Percentiles rank a stretch among this genome's conserved stretches.
phyloP scores from a whole-genome alignment of 305 asterid genomes.

The Fraxinus nigra region DNA sequence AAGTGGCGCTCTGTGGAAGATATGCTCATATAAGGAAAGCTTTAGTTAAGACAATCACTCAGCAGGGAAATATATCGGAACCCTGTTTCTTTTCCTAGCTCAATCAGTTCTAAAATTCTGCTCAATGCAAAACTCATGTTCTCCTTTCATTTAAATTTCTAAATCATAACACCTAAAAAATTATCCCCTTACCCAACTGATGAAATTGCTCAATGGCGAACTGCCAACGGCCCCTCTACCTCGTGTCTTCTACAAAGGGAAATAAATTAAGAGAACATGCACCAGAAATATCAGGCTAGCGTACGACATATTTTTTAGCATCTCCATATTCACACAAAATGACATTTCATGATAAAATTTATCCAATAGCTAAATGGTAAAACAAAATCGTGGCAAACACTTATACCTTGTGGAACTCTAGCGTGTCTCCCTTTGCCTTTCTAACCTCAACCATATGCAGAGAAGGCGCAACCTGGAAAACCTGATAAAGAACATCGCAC shows the following conservation, averaged over 20 bases:
- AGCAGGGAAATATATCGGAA: neutral
- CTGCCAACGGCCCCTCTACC: neutral
- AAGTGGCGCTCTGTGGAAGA: neutral
- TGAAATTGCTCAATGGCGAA: neutral
- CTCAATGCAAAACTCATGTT: neutral
- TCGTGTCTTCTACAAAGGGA: neutral
- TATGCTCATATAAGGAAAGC: neutral
- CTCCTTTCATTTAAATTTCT: neutral
- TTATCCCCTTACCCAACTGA: neutral
- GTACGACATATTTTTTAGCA: neutral
- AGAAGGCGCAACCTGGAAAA: conserved; percentile 95
- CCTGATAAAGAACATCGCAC: conserved; percentile 35
- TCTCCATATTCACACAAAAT: neutral
- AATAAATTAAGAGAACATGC: neutral
- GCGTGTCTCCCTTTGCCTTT: conserved; percentile 93
- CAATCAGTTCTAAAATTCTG: neutral
- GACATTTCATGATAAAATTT: neutral
- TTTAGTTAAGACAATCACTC: neutral
- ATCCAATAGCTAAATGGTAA: neutral
- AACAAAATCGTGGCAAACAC: neutral
- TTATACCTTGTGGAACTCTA: conserved; percentile 93
- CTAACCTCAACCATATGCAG: conserved; percentile 97
- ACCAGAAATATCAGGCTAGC: neutral
- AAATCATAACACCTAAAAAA: neutral
- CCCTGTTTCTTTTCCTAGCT: neutral